Conservation (phyloP, 169 alveolate genomes). For the Cryptosporidium ubiquitum region DNA sequence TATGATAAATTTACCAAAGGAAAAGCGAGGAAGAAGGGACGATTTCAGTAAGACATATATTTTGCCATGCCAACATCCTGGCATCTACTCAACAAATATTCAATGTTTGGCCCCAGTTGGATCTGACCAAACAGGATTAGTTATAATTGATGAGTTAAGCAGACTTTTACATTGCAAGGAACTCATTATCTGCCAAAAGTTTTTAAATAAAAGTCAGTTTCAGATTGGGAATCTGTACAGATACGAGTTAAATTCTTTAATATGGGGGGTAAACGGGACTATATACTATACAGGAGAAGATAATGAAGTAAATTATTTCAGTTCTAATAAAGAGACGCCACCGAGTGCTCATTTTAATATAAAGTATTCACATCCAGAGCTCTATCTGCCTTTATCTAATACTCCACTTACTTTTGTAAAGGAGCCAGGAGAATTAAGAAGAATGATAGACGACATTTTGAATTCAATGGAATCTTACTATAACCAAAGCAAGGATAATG, state of each 20-base stretch:
- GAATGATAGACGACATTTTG: conserved; percentile 79
- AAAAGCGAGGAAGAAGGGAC: neutral
- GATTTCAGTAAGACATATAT: neutral
- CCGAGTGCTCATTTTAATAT: conserved; percentile 43
- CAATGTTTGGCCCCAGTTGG: conserved; percentile 6
- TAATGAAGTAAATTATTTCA: conserved; percentile 1
- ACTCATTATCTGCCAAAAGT: conserved; percentile 25
- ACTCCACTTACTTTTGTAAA: conserved; percentile 84
- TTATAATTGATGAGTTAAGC: conserved; percentile 18
- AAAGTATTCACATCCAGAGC: conserved; percentile 27
- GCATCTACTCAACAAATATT: conserved; percentile 6
- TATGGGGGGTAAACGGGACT: conserved; percentile 66
- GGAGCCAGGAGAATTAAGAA: conserved; percentile 78
- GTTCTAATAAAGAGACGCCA: conserved; percentile 29
- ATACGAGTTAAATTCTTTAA: conserved; percentile 67
- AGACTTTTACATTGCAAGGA: conserved; percentile 22
- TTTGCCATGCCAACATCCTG: conserved; percentile 7
- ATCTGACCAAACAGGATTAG: conserved; percentile 21
- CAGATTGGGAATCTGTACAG: neutral
- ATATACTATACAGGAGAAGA: conserved; percentile 76
- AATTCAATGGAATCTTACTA: conserved; percentile 24
- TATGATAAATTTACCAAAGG: conserved; percentile 73
- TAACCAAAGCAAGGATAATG: conserved; percentile 47
- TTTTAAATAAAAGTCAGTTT: conserved; percentile 19
- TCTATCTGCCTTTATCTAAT: conserved; percentile 75